phyloP scores from a whole-genome alignment of 331 rosid genomes.

The Rosa hybrid region DNA sequence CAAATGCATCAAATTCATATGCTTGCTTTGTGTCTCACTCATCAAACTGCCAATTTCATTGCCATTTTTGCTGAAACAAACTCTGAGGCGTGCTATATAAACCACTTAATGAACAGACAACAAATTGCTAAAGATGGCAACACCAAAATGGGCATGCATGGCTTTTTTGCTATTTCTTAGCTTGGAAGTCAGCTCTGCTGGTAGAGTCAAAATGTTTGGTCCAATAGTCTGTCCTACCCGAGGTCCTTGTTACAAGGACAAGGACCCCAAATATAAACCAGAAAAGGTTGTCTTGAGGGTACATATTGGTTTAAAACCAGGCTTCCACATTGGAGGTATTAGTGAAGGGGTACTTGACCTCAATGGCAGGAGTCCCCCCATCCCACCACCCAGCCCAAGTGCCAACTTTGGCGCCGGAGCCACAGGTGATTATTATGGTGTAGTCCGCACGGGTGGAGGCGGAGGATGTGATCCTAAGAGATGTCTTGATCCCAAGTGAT shows the following conservation, averaged over 20 bases:
- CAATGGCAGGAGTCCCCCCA: too few relatives aligned
- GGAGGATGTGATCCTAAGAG: too few relatives aligned
- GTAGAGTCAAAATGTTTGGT: background rate
- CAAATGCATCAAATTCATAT: slow-evolving; percentile 1
- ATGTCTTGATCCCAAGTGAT: too few relatives aligned
- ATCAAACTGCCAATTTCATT: slow-evolving; percentile 2
- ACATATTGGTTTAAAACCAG: background rate
- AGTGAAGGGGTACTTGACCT: background rate
- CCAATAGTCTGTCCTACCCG: too few relatives aligned
- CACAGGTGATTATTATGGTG: too few relatives aligned
- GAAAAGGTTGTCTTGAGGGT: background rate
- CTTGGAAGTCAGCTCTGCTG: slow-evolving; percentile 10
- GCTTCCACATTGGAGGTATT: background rate
- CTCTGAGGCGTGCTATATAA: background rate
- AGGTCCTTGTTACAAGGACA: too few relatives aligned
- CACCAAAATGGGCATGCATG: background rate
- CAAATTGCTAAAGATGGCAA: slow-evolving; percentile 10
- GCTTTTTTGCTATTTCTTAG: slow-evolving; percentile 14
- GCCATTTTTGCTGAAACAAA: slow-evolving; percentile 7
- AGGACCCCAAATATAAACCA: background rate
- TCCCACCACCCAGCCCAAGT: too few relatives aligned
- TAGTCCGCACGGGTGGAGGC: too few relatives aligned
- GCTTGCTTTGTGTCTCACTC: background rate
- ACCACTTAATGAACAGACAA: background rate
- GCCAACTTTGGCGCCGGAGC: too few relatives aligned